phyloP scores from a whole-genome alignment of 805 yeast genomes.

The Tetrapisispora namnaoensis region DNA sequence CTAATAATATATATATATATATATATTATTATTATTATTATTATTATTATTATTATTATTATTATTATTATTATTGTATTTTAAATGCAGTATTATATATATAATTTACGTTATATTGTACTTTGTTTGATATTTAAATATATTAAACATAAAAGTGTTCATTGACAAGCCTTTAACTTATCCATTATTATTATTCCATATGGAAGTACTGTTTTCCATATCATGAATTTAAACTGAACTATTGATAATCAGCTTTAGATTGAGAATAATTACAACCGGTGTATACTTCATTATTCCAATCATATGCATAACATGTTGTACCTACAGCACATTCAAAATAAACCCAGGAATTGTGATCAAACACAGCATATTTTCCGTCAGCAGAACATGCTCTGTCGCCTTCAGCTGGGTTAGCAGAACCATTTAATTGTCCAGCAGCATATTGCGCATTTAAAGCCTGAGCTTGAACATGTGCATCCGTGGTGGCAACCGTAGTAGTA shows the following conservation, averaged over 20 bases:
- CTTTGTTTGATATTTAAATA: background rate
- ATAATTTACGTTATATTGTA: background rate
- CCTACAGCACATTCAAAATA: constrained; percentile 48
- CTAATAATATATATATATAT: too few relatives aligned
- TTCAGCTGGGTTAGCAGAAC: constrained; percentile 36
- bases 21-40: background rate
- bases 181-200: background rate
- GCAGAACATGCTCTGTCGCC: constrained; percentile 46
- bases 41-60: background rate
- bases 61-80: background rate
- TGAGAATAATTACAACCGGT: constrained; percentile 40
- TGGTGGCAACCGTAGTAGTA: constrained; percentile 8
- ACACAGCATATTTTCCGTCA: constrained; percentile 44
- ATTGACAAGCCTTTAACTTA: background rate
- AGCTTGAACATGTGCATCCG: constrained; percentile 35
- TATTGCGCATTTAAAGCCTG: constrained; percentile 38
- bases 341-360: constrained; percentile 52
- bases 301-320: constrained; percentile 51
- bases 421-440: constrained; percentile 34
- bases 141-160: background rate
- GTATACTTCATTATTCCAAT: constrained; percentile 33
- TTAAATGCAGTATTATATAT: background rate
- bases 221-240: constrained; percentile 8
- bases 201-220: background rate
- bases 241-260: constrained; percentile 27